Base-by-base conservation (phyloP, 371 early-diverging fungal genomes). In the Lichtheimia hyalospora region DNA sequence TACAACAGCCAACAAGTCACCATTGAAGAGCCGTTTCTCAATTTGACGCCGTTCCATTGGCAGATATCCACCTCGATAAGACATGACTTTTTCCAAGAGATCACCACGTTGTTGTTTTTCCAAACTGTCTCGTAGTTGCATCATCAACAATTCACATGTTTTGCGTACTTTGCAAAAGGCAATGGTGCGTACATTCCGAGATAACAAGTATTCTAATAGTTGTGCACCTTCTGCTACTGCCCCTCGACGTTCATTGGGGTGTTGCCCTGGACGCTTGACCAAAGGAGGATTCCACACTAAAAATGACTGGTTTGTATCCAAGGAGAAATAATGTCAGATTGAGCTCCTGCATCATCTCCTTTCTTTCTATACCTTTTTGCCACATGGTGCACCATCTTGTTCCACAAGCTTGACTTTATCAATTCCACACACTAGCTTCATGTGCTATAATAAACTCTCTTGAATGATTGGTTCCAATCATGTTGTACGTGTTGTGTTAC, bases 1-100 rank as follows among this genome's bases (percentile, higher is more conserved):
- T 2, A 90, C 74, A 5, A 90, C 84, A 18, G 75, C 70, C 16
- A 75, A 54, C 4, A 86, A 52, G 13, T 77, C 67, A 8, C 86
- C 86, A 14, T 57, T 41, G 60, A 86, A 86, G 66, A 90, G 59
- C 49, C 68, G 66, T 5, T 59, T 62, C 62, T 91, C 91, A 18
- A 89, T 88, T 5, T 62, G 58, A 21, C 89, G 66, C 20, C 91
- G 72, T 43, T 82, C 78, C 1, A 70, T 67, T 2, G 82, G 66
- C 12, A 75, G 70, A 68, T 89, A 89, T 6, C 90, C 90, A 15
- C 81, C 88, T 4, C 89, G 76, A 58, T 89, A 89, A 18, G 81
- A 74, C 69, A 77, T 70, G 3, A 88, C 71, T 3, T 59, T 61
- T 1, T 67, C n/a, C 20, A 71, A 44, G 1, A 83, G 49, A 16